A percentile compares a stretch with the other conserved stretches of the same genome.
phyloP scores from a whole-genome alignment of 169 alveolate species.

The Babesia ovata region DNA sequence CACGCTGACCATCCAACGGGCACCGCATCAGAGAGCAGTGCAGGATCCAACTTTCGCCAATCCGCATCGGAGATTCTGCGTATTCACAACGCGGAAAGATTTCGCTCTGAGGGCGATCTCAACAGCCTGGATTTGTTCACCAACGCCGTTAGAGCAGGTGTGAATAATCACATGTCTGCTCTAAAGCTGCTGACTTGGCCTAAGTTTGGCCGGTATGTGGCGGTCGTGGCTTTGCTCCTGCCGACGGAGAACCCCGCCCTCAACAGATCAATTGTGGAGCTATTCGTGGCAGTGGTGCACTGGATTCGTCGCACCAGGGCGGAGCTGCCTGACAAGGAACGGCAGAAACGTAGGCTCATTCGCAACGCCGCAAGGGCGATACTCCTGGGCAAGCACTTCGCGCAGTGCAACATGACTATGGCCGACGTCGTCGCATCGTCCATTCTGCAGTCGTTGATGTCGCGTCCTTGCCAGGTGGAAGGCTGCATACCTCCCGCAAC shows the following conservation, averaged over 20 bases:
- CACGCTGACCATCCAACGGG: neutral
- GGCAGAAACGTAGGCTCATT: neutral
- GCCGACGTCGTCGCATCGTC: conserved; percentile 14
- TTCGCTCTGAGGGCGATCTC: conserved; percentile 6
- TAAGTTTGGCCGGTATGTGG: conserved; percentile 11
- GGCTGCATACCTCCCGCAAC: conserved; percentile 6
- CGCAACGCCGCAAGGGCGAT: conserved; percentile 5
- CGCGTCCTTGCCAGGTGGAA: conserved; percentile 25
- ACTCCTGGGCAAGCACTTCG: conserved; percentile 5
- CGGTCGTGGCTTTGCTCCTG: conserved; percentile 23
- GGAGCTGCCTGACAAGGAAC: neutral
- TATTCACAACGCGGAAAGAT: conserved; percentile 5
- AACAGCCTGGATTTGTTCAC: neutral
- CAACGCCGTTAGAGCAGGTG: neutral
- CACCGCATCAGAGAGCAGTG: neutral
- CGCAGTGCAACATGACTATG: conserved; percentile 4
- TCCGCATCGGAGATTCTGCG: neutral
- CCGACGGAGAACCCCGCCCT: conserved; percentile 20
- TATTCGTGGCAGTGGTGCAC: conserved; percentile 8
- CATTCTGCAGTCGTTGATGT: conserved; percentile 1
- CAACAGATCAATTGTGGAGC: conserved; percentile 14
- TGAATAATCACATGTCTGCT: neutral
- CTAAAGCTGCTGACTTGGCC: conserved; percentile 18
- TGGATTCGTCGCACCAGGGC: neutral
- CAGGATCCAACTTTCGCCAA: neutral